These are phyloP conservation scores for Neurospora tetrasperma DNA, from an alignment of 495 filamentous ascomycete species.

Conservation along the genomic window DNA sequence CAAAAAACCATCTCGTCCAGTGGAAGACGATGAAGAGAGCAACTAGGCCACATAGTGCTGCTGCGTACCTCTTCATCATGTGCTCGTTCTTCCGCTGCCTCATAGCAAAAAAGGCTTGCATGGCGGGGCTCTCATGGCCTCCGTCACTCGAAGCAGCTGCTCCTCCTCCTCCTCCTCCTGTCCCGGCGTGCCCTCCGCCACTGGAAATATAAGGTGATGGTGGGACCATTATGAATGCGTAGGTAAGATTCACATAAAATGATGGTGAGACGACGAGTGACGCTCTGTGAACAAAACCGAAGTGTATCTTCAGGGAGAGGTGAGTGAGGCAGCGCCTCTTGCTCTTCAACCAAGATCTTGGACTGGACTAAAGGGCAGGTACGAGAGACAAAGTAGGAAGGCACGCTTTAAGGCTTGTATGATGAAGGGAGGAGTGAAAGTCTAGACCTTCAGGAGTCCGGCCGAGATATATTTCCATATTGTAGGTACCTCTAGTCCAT, in stretches of 20 bases:
- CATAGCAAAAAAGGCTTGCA: conserved; percentile 14
- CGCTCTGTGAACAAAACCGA: neutral
- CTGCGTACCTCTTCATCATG: conserved; percentile 32
- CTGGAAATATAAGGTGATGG: neutral
- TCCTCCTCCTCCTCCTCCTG: neutral
- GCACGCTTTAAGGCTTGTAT: neutral
- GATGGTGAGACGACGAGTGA: neutral
- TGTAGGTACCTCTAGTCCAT: neutral
- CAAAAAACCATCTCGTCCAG: conserved; percentile 29
- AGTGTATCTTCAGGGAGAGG: neutral
- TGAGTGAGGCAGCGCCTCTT: neutral
- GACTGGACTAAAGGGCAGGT: neutral
- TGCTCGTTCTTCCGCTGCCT: conserved; percentile 26
- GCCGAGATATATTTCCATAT: neutral
- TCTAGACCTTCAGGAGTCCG: conserved; percentile 17
- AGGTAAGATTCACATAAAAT: neutral
- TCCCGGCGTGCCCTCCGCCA: neutral
- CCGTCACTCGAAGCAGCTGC: conserved; percentile 5
- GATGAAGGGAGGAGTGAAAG: conserved; percentile 3
- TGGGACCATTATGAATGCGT: conserved; percentile 6
- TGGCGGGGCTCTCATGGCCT: conserved; percentile 9
- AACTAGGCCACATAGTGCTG: conserved; percentile 36
- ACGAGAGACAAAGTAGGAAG: neutral
- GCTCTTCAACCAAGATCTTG: neutral
- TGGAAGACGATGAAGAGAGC: conserved; percentile 40